phyloP scores from a whole-genome alignment of 2,329 filamentous ascomycete genomes.

The Pseudogymnoascus sp. region DNA sequence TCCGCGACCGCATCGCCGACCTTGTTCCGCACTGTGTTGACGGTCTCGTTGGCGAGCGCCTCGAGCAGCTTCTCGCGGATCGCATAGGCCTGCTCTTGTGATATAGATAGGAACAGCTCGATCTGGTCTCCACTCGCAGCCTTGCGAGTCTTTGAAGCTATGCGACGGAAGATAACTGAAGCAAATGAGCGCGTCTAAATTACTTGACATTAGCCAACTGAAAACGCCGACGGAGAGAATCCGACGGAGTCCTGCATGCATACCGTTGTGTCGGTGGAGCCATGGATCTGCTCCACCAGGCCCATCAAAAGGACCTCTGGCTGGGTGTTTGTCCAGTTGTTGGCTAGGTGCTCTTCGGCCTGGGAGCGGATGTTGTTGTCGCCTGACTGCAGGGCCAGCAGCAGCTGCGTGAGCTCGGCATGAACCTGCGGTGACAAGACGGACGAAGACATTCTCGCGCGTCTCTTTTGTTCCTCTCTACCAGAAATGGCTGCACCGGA shows the following conservation, averaged over 20 bases:
- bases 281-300: constrained; percentile 82
- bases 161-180: constrained; percentile 88
- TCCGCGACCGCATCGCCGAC: constrained; percentile 97
- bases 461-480: background rate
- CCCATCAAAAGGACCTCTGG: constrained; percentile 91
- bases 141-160: constrained; percentile 84
- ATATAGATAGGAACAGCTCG: constrained; percentile 80
- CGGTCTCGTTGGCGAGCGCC: constrained; percentile 64
- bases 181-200: constrained; percentile 78
- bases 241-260: constrained; percentile 10
- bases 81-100: constrained; percentile 62
- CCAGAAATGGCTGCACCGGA: background rate
- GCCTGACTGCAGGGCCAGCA: constrained; percentile 79
- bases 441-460: constrained; percentile 54
- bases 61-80: constrained; percentile 82
- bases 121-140: constrained; percentile 61
- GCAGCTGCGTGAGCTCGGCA: constrained; percentile 74
- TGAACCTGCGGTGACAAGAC: constrained; percentile 78
- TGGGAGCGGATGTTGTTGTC: constrained; percentile 81
- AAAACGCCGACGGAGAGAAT: background rate
- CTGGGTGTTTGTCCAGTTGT: constrained; percentile 75
- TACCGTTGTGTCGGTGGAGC: constrained; percentile 45
- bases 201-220: background rate
- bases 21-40: constrained; percentile 78
- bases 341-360: constrained; percentile 85